Conservation (phyloP, 495 filamentous ascomycete species). For the Tirmania nivea region DNA sequence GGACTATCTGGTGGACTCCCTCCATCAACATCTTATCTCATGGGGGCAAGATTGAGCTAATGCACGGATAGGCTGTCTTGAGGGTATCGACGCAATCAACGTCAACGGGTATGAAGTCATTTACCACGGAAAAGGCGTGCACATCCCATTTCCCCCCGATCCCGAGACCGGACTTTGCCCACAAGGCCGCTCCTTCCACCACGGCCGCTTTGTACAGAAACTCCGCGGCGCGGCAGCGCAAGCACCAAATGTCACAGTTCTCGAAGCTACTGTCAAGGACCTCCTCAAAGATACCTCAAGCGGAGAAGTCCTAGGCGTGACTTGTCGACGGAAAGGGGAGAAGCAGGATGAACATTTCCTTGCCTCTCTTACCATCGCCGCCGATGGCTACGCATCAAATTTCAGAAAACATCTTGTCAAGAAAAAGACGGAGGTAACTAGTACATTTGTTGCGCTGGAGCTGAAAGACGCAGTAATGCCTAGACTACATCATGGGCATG, state of each 20-base stretch:
- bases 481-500: constrained; percentile 53
- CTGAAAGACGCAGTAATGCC: constrained; percentile 70
- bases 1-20: constrained; percentile 23
- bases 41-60: not conserved
- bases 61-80: constrained; percentile 40
- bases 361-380: constrained; percentile 63
- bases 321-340: constrained; percentile 10
- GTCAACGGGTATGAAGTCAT: constrained; percentile 73
- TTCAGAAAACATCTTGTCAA: constrained; percentile 65
- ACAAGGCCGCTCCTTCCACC: constrained; percentile 52
- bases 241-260: constrained; percentile 25
- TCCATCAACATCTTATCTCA: not conserved
- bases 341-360: constrained; percentile 40
- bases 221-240: constrained; percentile 33
- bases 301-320: constrained; percentile 22
- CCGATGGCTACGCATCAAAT: constrained; percentile 83
- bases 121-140: constrained; percentile 58
- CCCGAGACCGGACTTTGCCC: constrained; percentile 25
- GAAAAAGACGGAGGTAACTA: constrained; percentile 44
- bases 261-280: constrained; percentile 29
- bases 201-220: constrained; percentile 63
- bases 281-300: constrained; percentile 23
- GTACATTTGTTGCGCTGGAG: constrained; percentile 81
- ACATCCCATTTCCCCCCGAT: constrained; percentile 46
- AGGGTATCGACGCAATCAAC: constrained; percentile 66